Evolutionary conservation across 169 alveolate genomes (phyloP).

Genomic region (Plasmodium malariae): DNA sequence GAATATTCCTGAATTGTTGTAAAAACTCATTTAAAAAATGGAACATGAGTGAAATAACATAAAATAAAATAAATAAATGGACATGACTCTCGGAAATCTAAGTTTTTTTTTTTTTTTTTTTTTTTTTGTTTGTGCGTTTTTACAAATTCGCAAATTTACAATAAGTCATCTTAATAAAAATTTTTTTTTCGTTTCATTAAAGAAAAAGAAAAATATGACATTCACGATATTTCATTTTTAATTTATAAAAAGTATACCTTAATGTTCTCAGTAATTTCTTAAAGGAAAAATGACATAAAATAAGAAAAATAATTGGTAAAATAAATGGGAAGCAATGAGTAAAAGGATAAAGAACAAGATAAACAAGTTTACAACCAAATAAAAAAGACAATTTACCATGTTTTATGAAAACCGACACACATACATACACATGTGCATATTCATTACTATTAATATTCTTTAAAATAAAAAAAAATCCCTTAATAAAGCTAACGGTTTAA

Average conservation of each 20-base stretch:
- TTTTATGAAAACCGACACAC: background rate
- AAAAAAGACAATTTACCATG: background rate
- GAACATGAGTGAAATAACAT: background rate
- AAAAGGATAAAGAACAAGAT: background rate
- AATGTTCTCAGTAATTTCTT: no score
- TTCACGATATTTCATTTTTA: no score
- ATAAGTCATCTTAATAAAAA: no score
- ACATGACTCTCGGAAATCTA: background rate
- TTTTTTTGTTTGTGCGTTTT: background rate
- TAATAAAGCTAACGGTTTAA: conserved; percentile 15
- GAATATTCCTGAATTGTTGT: background rate
- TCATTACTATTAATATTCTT: background rate
- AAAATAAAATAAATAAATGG: background rate
- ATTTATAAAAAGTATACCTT: no score
- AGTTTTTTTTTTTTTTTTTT: background rate
- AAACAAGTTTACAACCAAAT: conserved; percentile 5
- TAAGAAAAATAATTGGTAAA: background rate
- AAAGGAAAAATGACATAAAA: background rate
- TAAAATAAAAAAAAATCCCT: conserved; percentile 1
- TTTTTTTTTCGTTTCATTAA: background rate
- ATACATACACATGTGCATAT: background rate
- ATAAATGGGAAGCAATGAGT: background rate
- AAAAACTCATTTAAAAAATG: background rate
- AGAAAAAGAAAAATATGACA: no score
- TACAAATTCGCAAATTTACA: background rate